Base-by-base conservation (phyloP, 2,329 filamentous ascomycete genomes). In the Pseudopithomyces chartarum region DNA sequence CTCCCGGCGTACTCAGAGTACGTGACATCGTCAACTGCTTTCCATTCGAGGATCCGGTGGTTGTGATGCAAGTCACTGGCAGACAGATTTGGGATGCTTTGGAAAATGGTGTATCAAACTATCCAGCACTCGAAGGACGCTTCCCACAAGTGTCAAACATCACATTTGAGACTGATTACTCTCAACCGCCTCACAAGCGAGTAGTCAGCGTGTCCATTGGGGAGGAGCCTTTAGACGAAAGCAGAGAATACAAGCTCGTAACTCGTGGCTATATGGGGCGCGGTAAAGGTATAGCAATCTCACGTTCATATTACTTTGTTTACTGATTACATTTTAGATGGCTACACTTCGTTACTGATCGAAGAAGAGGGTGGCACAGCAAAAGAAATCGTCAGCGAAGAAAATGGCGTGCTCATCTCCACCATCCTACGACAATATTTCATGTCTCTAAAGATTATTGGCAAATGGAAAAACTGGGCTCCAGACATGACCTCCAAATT, bases 101-200 rank as follows among this genome's bases (percentile, higher is more conserved):
- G 1, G 92, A 97, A 73, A 97, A 97, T 65, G 87, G 89, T 0
- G 87, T 97, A 0, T 89, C 87, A 40, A 84, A 86, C 65, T 90
- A 95, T 60, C 93, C 92, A 0, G 91, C 92, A 0, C 82, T 94
- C 0, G 93, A 97, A 76, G 92, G 78, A 7, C 85, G 92, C 0
- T 96, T 96, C 64, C 88, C 91, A 0, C 92, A 97, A 70, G 91
- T 97, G 0, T 94, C 90, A 2, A 92, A 92, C 65, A 95, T 97
- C 63, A 77, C 76, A 1, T 93, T 92, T 69, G 82, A 83, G 47
- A 94, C 90, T 68, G 88, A 95, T 61, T 86, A 89, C 0, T 80
- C 80, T 0, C 80, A 80, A 36, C 82, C 86, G 0, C 73, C 83
- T 0, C 86, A 87, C 0, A 82, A 85, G 3, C 84, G 92, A 29